Base-by-base conservation (phyloP, 1,284 basidiomycete species). In the Trichosporon sp. region DNA sequence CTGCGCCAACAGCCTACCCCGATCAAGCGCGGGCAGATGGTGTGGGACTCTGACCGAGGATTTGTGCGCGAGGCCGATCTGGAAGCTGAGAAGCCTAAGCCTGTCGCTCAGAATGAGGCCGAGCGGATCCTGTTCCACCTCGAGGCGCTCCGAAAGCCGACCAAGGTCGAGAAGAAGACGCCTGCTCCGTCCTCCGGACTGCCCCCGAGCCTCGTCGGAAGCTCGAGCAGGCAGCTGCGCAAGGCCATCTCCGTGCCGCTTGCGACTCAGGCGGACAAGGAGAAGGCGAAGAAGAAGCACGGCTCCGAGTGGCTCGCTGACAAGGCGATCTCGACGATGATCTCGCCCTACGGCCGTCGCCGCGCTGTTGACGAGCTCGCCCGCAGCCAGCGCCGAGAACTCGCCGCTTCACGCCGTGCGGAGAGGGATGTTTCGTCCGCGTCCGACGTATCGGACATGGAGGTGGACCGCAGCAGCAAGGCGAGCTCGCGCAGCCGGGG, bases 61-160 rank as follows among this genome's bases (percentile, higher is more conserved):
- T 80, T 80, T 65, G 68, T 78, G 29, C 64, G 75, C 37, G 73
- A 74, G 59, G 69, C 69, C 63, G 71, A 75, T 40, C 66, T 75
- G 14, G 65, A 64, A 65, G 61, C 67, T 23, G 68, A 73, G 59
- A 61, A 66, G 3, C 71, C 75, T 2, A 63, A 66, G 13, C 71
- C 71, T 0, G 63, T 72, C 5, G 69, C 69, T 32, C 65, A 74
- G 58, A 79, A 75, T 61, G 77, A 79, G 60, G 79, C 79, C 32
- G 79, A 80, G 59, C 71, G 77, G 0, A 79, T 80, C 44, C 71
- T 80, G 14, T 73, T 73, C 58, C 74, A 76, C 1, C 71, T 80
- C 34, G 79, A 80, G 66, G 69, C 72, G 2, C 69, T 75, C 63
- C 71, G 77, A 27, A 75, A 74, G 64, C 69, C 31, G 64, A 73